Conservation (phyloP, 2,329 filamentous ascomycete species). For the Fusarium agapanthi region DNA sequence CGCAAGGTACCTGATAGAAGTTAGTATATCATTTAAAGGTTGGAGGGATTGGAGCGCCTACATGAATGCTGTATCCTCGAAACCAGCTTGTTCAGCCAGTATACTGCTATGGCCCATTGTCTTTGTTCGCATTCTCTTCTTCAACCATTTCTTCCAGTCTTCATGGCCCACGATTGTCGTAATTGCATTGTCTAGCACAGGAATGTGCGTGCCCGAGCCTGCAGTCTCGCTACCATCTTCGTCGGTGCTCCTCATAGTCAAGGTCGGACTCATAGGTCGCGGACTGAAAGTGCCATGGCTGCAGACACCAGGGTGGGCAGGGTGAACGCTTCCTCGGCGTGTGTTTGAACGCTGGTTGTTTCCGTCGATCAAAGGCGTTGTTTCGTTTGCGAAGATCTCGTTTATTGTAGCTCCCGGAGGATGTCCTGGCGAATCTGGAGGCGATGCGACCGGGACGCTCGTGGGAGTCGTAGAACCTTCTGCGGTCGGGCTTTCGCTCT, state of each 20-base stretch:
- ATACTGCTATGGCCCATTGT: conserved; percentile 78
- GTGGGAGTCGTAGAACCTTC: conserved; percentile 6
- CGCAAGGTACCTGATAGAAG: conserved; percentile 74
- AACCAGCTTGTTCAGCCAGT: conserved; percentile 76
- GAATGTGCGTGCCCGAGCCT: conserved; percentile 45
- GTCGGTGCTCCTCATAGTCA: conserved; percentile 46
- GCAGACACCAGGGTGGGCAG: conserved; percentile 61
- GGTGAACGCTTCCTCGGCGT: conserved; percentile 38
- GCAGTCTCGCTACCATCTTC: conserved; percentile 46
- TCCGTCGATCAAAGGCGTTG: conserved; percentile 58
- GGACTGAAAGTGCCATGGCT: conserved; percentile 83
- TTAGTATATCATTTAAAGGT: conserved; percentile 6
- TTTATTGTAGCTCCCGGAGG: conserved; percentile 26
- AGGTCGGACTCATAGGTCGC: conserved; percentile 61
- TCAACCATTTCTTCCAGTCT: conserved; percentile 61
- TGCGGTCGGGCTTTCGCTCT: conserved; percentile 7
- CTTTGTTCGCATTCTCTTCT: conserved; percentile 63
- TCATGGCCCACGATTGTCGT: conserved; percentile 51
- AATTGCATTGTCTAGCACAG: conserved; percentile 51
- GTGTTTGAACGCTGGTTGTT: conserved; percentile 33
- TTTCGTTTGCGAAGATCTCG: conserved; percentile 52
- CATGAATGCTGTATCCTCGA: conserved; percentile 79
- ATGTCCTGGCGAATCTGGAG: conserved; percentile 38
- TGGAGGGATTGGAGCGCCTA: conserved; percentile 52
- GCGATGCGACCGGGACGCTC: conserved; percentile 30